Evolutionary conservation across 139 green algal genomes (phyloP), one percentile per base, ranked within the genome.

Genomic region (Micractinium conductrix): DNA sequence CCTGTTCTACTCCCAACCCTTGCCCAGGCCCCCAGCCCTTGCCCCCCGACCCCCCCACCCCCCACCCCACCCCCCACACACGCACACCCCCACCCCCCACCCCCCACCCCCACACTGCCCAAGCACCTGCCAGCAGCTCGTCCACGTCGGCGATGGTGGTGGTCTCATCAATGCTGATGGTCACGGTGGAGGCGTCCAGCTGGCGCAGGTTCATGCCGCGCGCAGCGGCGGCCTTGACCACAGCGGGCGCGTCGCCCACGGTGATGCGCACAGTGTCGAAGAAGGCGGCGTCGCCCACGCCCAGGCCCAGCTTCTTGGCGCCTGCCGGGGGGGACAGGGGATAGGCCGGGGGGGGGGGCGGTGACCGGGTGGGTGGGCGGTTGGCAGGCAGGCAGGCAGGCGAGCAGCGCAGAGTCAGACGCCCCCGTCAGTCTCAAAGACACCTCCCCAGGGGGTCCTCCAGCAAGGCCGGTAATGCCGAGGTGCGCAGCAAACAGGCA

Each of bases 181-280:
- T 92, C 21, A 99, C 62, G 16, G 89, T 85, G 19, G 69, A 87
- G 55, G 58, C 70, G 87, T 95, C 90, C 40, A 99, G 79, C 79
- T 92, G 83, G 60, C 97, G 94, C 82, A 99, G 80, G 93, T 99
- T 99, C 8, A 97, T 85, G 55, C 89, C 92, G 35, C 69, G 68
- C 28, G 68, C 76, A 21, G 87, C 73, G 0, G 84, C 92, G 21
- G 63, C 69, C 40, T 81, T 53, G 48, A 88, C 73, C 55, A 92
- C 78, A 37, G 78, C 62, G 37, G 42, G 60, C 3, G 92, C 92
- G 45, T 93, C 79, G 55, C 70, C 78, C 78, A 83, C 78, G 2
- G 78, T 60, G 72, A 98, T 87, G 62, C 87, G 84, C 8, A 99
- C 93, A 0, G 97, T 99, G 95, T 99, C 97, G 83, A 99, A 99